Base-by-base conservation (phyloP, 495 filamentous ascomycete species). In the Saxispiralis lemnorum region DNA sequence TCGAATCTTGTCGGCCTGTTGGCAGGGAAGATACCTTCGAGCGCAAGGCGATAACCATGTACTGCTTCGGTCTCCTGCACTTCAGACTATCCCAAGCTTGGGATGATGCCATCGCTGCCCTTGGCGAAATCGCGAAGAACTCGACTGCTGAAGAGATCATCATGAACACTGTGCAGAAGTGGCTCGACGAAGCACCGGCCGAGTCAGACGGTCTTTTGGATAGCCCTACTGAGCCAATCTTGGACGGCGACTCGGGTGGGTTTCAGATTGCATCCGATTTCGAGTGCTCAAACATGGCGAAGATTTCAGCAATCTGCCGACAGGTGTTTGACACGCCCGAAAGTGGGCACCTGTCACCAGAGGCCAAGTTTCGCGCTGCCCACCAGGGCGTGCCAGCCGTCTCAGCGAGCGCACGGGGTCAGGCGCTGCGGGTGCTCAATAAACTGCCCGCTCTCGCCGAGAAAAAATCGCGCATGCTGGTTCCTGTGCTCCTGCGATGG, bases 31-130 rank as follows among this genome's bases (percentile, higher is more conserved):
- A 69, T 38, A 68, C 66, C 11, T 85, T 79, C 77, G 65, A 93
- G 52, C 63, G 71, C 24, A 68, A 66, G 49, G 67, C 87, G 6
- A 68, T 95, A 21, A 81, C 86, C 1, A 66, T 75, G 12, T 95
- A 85, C 51, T 78, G 81, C 52, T 95, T 95, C 56, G 88, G 87
- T 34, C 71, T 95, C 51, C 72, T 93, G 42, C 89, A 85, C 3
- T 76, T 88, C 39, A 81, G 78, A 48, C 64, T 93, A 43, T 66
- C 84, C 5, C 82, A 80, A 13, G 59, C 88, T 16, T 93, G 85
- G 81, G 83, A 93, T 48, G 83, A 93, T 49, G 75, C 81, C 13
- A 71, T 77, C 28, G 69, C 73, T 18, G 75, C 78, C 13, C 59
- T 97, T 55, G 79, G 81, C 50, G 68, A 77, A 19, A 77, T 96